These are phyloP conservation scores for Colletotrichum sp. DNA, from an alignment of 2,329 filamentous ascomycete species.

Conservation along the genomic window DNA sequence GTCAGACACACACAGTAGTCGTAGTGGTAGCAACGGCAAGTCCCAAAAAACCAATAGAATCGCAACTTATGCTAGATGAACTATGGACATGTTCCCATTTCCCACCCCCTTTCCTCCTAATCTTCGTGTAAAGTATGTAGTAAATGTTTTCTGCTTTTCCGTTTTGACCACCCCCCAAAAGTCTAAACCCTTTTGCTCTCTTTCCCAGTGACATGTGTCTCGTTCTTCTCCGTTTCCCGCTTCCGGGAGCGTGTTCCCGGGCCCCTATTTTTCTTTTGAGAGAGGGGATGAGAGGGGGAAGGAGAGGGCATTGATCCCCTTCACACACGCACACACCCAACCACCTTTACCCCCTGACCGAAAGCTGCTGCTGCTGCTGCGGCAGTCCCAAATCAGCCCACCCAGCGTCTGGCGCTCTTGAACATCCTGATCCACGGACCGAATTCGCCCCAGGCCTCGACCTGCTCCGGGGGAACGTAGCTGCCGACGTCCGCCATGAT, in stretches of 20 bases:
- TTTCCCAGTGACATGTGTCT: not conserved
- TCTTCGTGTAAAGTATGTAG: not conserved
- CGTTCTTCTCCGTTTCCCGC: not conserved
- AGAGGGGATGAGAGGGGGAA: not conserved
- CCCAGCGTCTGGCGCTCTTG: constrained; percentile 86
- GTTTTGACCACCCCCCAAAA: not conserved
- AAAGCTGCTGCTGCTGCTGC: not conserved
- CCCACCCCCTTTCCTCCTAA: not conserved
- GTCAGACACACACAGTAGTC: not conserved
- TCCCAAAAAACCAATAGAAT: not conserved
- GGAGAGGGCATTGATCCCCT: not conserved
- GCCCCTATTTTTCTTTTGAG: not conserved
- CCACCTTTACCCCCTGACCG: not conserved
- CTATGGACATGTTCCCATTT: not conserved
- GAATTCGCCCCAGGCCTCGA: constrained; percentile 76
- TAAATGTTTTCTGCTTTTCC: not conserved
- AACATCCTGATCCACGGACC: constrained; percentile 89
- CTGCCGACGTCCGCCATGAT: constrained; percentile 80
- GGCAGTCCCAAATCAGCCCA: constrained; percentile 54
- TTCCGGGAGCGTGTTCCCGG: not conserved
- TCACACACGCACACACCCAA: not conserved
- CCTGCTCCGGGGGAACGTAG: constrained; percentile 66
- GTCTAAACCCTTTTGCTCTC: not conserved
- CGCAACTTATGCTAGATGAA: not conserved
- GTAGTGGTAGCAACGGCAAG: not conserved